Base-by-base conservation (phyloP, 192 early-diverging fungal genomes). In the Phycomyces blakesleeanus region DNA sequence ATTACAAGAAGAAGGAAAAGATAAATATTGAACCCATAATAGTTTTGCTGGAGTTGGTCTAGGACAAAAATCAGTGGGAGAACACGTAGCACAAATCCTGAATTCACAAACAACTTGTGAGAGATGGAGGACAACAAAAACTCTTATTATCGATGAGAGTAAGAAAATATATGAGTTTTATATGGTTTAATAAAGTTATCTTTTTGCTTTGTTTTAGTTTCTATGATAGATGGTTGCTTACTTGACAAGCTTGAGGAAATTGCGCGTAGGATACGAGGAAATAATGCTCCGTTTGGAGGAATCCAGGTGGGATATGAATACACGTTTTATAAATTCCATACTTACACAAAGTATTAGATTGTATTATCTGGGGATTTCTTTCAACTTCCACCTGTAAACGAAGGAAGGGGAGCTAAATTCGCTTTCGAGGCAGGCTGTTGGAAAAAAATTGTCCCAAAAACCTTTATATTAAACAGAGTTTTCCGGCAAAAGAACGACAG, bases 401-500 rank as follows among this genome's bases (percentile, higher is more conserved):
- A 76, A 44, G 59, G 56, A 38, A 76, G 79, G n/a, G 57, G 61
- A 18, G 72, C 69, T 4, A 74, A 74, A 66, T 86, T 86, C 63
- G 80, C 80, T 16, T 90, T 90, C 63, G 87, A 92, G 52, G 68
- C 84, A 15, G 52, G 74, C 12, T 71, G 76, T 15, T 92, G 90
- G 89, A 37, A 52, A 10, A 55, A 18, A 29, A 76, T 78, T 0
- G 72, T 91, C 14, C 44, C 69, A 5, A 53, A 71, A 21, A 83
- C 81, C 10, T 76, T 89, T 53, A 74, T 89, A 69, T 61, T 97
- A 57, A 85, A 77, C 16, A 83, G 87, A 38, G 87, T 94, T 18
- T 97, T 91, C 65, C 74, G 94, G 24, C 94, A 96, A 61, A 87
- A 81, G 65, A 90, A 97, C 55, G 55, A 63, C 29, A 66, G 76